phyloP scores from a whole-genome alignment of 2,329 filamentous ascomycete genomes.

The Delphinella strobiligena region DNA sequence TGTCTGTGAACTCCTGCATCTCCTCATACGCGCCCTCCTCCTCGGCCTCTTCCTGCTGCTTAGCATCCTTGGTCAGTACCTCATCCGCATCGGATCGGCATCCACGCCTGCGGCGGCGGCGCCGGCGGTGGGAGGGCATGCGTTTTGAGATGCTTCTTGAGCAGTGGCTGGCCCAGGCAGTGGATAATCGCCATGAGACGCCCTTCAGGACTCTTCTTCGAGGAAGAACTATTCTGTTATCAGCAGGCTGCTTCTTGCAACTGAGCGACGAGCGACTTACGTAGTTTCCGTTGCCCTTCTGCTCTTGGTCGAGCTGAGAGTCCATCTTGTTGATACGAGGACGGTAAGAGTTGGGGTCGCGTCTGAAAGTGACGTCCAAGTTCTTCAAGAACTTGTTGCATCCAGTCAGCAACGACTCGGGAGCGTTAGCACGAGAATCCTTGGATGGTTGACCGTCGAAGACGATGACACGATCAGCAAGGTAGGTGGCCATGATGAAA shows the following conservation, averaged over 20 bases:
- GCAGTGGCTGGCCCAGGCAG: not conserved
- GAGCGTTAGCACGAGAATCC: slow-evolving; percentile 73
- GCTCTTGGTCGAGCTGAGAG: slow-evolving; percentile 93
- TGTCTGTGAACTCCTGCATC: no score
- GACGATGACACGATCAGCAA: slow-evolving; percentile 91
- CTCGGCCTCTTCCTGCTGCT: slow-evolving; percentile 49
- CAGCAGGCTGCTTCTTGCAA: slow-evolving; percentile 1
- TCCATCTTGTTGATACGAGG: slow-evolving; percentile 97
- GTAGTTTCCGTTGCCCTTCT: slow-evolving; percentile 88
- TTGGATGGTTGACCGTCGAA: slow-evolving; percentile 92
- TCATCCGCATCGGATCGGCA: slow-evolving; percentile 37
- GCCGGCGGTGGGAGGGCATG: slow-evolving; percentile 6
- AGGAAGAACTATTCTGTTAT: slow-evolving; percentile 65
- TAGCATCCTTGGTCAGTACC: slow-evolving; percentile 47
- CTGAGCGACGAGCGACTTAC: slow-evolving; percentile 38
- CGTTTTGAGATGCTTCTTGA: not conserved
- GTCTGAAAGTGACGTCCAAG: slow-evolving; percentile 94
- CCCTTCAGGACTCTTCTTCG: slow-evolving; percentile 69
- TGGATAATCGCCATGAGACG: slow-evolving; percentile 33
- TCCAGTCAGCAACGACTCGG: slow-evolving; percentile 84
- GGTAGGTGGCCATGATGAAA: slow-evolving; percentile 88
- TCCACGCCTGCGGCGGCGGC: slow-evolving; percentile 7
- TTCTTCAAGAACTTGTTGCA: slow-evolving; percentile 97
- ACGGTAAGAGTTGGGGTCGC: slow-evolving; percentile 89
- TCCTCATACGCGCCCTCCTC: slow-evolving; percentile 10